phyloP scores from a whole-genome alignment of 805 yeast species.

The Barnettozyma sucrosica region DNA sequence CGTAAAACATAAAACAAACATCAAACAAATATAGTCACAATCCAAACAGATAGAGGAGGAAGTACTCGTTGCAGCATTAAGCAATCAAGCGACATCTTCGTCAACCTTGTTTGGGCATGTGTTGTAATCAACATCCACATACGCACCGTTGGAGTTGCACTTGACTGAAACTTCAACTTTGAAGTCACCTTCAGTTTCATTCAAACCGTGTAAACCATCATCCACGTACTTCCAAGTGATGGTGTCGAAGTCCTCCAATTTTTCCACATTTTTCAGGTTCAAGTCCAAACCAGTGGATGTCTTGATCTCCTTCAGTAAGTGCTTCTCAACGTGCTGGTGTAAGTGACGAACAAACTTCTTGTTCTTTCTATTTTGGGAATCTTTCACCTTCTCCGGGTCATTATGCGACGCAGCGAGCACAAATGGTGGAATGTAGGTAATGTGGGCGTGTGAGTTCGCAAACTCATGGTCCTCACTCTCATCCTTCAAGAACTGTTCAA shows the following conservation, averaged over 20 bases:
- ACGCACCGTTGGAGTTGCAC: constrained; percentile 61
- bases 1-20: neutral
- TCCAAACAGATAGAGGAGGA: neutral
- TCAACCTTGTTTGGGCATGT: constrained; percentile 30
- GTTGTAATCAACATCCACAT: constrained; percentile 59
- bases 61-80: too few species aligned
- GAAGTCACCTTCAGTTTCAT: constrained; percentile 47
- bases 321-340: constrained; percentile 70
- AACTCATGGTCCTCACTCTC: constrained; percentile 75
- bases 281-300: constrained; percentile 51
- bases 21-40: neutral
- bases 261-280: constrained; percentile 46
- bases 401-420: constrained; percentile 60
- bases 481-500: constrained; percentile 59
- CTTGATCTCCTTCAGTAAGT: constrained; percentile 60
- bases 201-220: constrained; percentile 41
- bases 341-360: constrained; percentile 67
- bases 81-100: neutral
- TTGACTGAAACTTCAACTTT: constrained; percentile 56
- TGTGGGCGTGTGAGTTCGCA: constrained; percentile 60
- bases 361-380: constrained; percentile 65
- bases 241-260: constrained; percentile 38
- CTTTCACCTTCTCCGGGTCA: constrained; percentile 65
- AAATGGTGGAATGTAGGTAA: constrained; percentile 70
- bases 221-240: constrained; percentile 63